Conservation (phyloP, 176 grass and related monocot species). For the Rhynchospora tenuis region DNA sequence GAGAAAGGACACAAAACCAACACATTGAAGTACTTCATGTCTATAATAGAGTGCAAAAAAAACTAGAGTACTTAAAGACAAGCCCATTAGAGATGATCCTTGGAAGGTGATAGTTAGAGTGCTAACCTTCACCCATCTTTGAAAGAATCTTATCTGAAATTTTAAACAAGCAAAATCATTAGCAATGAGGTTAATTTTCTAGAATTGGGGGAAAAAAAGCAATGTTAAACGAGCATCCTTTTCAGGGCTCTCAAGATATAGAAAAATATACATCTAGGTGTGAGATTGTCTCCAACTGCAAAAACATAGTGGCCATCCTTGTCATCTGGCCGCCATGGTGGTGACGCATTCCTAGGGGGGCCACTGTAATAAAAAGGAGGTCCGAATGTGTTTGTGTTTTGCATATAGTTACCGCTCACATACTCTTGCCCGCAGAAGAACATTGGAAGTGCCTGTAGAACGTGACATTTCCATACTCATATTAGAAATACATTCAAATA, state of each 20-base stretch:
- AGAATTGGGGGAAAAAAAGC: background rate
- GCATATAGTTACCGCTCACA: constrained; percentile 41
- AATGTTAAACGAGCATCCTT: background rate
- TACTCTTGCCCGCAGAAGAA: constrained; percentile 75
- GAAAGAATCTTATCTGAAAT: constrained; percentile 92
- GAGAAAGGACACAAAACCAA: background rate
- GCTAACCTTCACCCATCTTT: constrained; percentile 99
- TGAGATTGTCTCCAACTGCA: constrained; percentile 66
- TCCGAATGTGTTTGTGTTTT: constrained; percentile 43
- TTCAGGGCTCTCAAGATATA: constrained; percentile 1
- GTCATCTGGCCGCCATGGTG: constrained; percentile 77
- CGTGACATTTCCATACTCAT: background rate
- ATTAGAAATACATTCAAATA: background rate
- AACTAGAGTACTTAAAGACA: background rate
- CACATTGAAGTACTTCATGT: background rate
- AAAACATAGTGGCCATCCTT: constrained; percentile 95
- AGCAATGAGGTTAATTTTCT: constrained; percentile 1
- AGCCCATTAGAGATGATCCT: background rate
- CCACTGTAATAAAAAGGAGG: constrained; percentile 48
- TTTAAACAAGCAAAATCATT: constrained; percentile 19
- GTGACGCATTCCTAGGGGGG: constrained; percentile 46
- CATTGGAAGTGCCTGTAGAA: constrained; percentile 69
- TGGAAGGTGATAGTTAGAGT: background rate
- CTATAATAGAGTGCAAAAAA: background rate
- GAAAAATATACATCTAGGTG: constrained; percentile 69